Evolutionary conservation across 2,329 filamentous ascomycete species (phyloP).

Genomic region (Emmonsiellopsis sp.): DNA sequence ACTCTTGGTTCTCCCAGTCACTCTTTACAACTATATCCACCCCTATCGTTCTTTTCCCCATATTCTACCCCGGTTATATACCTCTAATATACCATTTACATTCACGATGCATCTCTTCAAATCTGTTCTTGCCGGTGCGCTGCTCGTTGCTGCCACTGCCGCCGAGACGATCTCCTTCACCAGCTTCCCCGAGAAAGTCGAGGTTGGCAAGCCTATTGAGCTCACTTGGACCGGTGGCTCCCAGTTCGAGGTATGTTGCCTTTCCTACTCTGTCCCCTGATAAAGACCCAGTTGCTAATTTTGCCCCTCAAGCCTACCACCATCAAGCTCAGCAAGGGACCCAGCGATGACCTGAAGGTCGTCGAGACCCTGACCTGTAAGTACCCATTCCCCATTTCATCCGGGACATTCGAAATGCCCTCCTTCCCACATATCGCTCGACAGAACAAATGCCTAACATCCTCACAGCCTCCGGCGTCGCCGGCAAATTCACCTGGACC

Average conservation of each 20-base stretch:
- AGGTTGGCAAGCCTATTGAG: slow-evolving; percentile 39
- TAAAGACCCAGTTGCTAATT: slow-evolving; percentile 9
- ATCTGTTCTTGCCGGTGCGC: slow-evolving; percentile 37
- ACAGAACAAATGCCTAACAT: background rate
- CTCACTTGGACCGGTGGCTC: slow-evolving; percentile 40
- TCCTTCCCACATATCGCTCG: background rate
- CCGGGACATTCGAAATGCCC: background rate
- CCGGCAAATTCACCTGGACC: slow-evolving; percentile 44
- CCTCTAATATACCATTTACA: background rate
- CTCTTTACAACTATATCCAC: background rate
- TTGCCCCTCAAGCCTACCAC: slow-evolving; percentile 36
- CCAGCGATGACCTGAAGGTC: slow-evolving; percentile 40
- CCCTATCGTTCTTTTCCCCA: background rate
- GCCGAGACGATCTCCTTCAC: slow-evolving; percentile 45
- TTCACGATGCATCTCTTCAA: slow-evolving; percentile 43
- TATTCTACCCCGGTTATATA: background rate
- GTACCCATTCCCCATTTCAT: slow-evolving; percentile 11
- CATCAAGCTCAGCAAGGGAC: slow-evolving; percentile 47
- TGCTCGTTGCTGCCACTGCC: slow-evolving; percentile 35
- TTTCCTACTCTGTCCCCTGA: background rate
- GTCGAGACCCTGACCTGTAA: slow-evolving; percentile 41
- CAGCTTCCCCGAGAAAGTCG: slow-evolving; percentile 38
- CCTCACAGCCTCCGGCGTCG: slow-evolving; percentile 29
- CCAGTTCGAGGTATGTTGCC: slow-evolving; percentile 15
- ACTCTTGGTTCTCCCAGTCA: background rate